These are phyloP conservation scores for Diospyros lotus DNA, from an alignment of 148 eudicot genomes.

Conservation along the genomic window DNA sequence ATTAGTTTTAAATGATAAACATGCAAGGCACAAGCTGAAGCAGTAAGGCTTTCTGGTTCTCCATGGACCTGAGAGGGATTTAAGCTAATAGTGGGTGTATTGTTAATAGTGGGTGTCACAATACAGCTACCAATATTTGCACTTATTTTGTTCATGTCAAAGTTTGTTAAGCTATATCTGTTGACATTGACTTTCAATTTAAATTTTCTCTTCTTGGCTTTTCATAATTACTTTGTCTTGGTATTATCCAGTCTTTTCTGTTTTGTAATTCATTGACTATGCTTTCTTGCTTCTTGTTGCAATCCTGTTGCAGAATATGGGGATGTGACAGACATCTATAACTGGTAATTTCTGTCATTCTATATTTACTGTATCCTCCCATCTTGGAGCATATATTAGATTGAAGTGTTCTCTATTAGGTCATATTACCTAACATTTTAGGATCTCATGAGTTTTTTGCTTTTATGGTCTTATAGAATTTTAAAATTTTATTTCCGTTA, in stretches of 20 bases:
- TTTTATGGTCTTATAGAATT: not conserved
- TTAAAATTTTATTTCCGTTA: not conserved
- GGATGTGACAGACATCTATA: conserved; percentile 95
- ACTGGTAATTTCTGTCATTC: conserved; percentile 50
- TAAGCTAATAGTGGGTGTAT: not conserved
- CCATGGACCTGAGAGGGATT: not conserved
- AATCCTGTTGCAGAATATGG: conserved; percentile 71
- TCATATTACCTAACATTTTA: not conserved
- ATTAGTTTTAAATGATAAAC: no score
- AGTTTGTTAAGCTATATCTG: not conserved
- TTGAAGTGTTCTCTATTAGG: not conserved
- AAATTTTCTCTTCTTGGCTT: not conserved
- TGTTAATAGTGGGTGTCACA: no score
- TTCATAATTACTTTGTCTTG: not conserved
- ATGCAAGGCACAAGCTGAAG: not conserved
- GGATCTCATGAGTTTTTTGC: not conserved
- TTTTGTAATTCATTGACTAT: conserved; percentile 4
- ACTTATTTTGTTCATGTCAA: not conserved
- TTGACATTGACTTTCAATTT: conserved; percentile 4
- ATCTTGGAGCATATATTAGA: not conserved
- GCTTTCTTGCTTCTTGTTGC: conserved; percentile 3
- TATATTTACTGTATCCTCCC: not conserved
- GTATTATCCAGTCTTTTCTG: not conserved
- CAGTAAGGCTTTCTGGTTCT: not conserved
- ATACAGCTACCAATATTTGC: no score